A percentile compares a stretch with the other conserved stretches of the same genome.
phyloP scores from a whole-genome alignment of 305 asterid genomes.

The Vinca major region DNA sequence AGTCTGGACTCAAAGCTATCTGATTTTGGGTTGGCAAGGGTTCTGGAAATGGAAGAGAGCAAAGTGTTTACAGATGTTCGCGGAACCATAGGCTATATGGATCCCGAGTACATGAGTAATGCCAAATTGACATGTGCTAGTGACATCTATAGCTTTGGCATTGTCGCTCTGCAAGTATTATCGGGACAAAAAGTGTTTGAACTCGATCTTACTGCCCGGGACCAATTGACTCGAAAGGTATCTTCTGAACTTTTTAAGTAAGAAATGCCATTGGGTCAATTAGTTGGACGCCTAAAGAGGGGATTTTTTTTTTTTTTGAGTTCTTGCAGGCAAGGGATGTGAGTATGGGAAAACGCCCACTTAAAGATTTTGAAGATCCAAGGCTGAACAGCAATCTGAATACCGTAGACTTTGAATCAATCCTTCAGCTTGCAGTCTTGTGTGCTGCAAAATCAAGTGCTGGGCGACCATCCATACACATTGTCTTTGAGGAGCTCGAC shows the following conservation, averaged over 20 bases:
- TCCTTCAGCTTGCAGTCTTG: conserved; percentile 65
- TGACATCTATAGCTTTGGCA: conserved; percentile 76
- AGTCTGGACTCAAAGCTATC: conserved; percentile 62
- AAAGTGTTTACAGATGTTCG: conserved; percentile 73
- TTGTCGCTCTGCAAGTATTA: conserved; percentile 64
- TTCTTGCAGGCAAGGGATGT: conserved; percentile 73
- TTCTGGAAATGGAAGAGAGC: conserved; percentile 71
- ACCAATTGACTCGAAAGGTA: conserved; percentile 80
- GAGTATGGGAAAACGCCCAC: conserved; percentile 51
- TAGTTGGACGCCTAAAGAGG: not conserved
- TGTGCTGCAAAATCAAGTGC: conserved; percentile 61
- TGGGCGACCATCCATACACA: conserved; percentile 63
- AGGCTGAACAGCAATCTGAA: conserved; percentile 38
- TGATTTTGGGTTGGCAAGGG: conserved; percentile 67
- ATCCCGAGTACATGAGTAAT: conserved; percentile 86
- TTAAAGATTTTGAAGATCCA: conserved; percentile 56
- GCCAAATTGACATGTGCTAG: conserved; percentile 78
- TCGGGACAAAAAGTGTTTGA: conserved; percentile 72
- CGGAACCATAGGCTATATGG: conserved; percentile 82
- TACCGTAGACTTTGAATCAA: conserved; percentile 55
- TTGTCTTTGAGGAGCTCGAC: conserved; percentile 58
- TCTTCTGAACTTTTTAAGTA: not conserved
- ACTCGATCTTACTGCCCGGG: conserved; percentile 69
- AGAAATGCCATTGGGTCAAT: not conserved
- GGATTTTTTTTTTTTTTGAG: not conserved